phyloP scores from a whole-genome alignment of 1,139 yeast genomes.

The Kodamaea fungicola region DNA sequence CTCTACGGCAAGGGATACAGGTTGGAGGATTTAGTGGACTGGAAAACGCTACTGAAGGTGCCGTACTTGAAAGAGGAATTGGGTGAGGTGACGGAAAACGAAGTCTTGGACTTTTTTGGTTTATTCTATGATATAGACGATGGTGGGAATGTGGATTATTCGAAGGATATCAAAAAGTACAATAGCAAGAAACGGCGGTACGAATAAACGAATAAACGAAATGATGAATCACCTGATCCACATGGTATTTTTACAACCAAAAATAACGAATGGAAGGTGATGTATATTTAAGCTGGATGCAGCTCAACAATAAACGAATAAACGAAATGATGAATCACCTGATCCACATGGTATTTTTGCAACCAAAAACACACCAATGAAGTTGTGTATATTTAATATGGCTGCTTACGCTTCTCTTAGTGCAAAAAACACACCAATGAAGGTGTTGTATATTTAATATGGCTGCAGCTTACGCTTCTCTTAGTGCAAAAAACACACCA shows the following conservation, averaged over 20 bases:
- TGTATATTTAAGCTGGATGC: too few relatives aligned
- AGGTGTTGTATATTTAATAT: too few relatives aligned
- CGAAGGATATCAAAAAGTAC: conserved; percentile 18
- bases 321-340: too few relatives aligned
- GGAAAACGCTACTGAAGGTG: conserved; percentile 15
- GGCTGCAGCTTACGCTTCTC: conserved; percentile 14
- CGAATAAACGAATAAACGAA: background rate
- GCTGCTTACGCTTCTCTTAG: conserved; percentile 24
- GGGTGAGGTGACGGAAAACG: conserved; percentile 15
- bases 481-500: too few relatives aligned
- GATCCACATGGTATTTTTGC: too few relatives aligned
- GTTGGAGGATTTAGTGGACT: conserved; percentile 19
- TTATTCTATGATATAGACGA: conserved; percentile 30
- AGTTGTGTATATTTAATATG: conserved; percentile 15
- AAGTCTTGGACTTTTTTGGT: conserved; percentile 23
- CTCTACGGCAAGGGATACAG: conserved; percentile 22
- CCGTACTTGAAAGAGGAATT: conserved; percentile 21
- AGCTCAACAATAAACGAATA: background rate
- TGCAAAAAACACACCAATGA: too few relatives aligned
- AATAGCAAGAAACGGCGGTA: conserved; percentile 17
- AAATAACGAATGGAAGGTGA: too few relatives aligned
- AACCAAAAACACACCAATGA: too few relatives aligned
- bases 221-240: too few relatives aligned
- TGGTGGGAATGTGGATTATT: conserved; percentile 24
- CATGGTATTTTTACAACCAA: too few relatives aligned